Evolutionary conservation across 2,329 filamentous ascomycete species (phyloP).

Genomic region (Scytalidium sp.): DNA sequence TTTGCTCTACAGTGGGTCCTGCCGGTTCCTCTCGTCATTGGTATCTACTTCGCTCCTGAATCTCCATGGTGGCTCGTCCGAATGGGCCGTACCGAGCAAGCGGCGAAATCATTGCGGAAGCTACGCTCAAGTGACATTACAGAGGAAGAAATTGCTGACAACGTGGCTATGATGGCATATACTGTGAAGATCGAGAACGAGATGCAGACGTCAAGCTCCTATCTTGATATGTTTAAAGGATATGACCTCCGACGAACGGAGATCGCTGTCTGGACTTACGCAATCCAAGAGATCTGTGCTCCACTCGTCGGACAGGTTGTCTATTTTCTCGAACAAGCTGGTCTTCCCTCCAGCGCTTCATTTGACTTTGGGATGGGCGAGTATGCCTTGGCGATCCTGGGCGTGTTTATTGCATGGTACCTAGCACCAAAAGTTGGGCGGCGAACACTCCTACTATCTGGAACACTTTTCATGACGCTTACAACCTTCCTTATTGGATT

Average conservation of each 20-base stretch:
- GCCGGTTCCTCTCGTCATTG: constrained; percentile 40
- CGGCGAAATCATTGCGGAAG: constrained; percentile 27
- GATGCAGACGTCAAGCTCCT: constrained; percentile 45
- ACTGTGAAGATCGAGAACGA: constrained; percentile 53
- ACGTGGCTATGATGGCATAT: constrained; percentile 48
- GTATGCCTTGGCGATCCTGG: constrained; percentile 43
- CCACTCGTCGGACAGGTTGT: constrained; percentile 65
- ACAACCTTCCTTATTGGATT: constrained; percentile 39
- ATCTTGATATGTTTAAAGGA: constrained; percentile 51
- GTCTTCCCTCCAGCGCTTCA: constrained; percentile 47
- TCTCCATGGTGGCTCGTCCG: constrained; percentile 47
- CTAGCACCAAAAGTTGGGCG: constrained; percentile 44
- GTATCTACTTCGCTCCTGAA: constrained; percentile 40
- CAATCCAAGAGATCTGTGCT: constrained; percentile 57
- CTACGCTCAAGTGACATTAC: constrained; percentile 30
- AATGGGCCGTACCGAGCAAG: constrained; percentile 37
- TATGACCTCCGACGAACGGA: constrained; percentile 51
- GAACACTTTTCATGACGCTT: constrained; percentile 32
- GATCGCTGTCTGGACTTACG: constrained; percentile 33
- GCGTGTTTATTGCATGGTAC: constrained; percentile 48
- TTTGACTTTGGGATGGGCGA: constrained; percentile 60
- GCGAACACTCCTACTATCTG: constrained; percentile 47
- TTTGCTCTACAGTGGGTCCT: constrained; percentile 46
- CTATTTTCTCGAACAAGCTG: constrained; percentile 60
- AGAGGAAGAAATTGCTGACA: constrained; percentile 37